phyloP scores from a whole-genome alignment of 306 rosid species.

The Luffa aegyptiaca region DNA sequence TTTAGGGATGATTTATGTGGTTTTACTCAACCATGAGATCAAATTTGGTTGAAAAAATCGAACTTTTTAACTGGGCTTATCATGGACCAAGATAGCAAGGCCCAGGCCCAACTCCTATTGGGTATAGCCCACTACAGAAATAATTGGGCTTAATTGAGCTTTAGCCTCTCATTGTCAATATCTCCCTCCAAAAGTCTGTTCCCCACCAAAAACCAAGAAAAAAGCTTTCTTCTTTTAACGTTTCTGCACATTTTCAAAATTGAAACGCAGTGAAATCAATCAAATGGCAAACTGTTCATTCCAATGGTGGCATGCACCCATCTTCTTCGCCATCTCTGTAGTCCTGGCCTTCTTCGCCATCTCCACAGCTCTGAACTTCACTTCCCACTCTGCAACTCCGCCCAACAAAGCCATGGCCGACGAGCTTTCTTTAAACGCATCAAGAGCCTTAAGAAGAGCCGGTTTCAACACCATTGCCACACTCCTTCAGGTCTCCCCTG shows the following conservation, averaged over 20 bases:
- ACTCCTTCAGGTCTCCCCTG: constrained; percentile 48
- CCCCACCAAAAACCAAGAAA: not conserved
- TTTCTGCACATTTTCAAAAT: not conserved
- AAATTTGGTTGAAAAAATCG: too few species aligned
- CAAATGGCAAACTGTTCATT: constrained; percentile 46
- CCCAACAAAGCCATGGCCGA: constrained; percentile 14
- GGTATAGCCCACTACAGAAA: not conserved
- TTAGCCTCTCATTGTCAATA: not conserved
- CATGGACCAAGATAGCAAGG: not conserved
- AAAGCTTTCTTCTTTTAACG: not conserved
- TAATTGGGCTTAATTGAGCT: not conserved
- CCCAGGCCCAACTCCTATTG: not conserved
- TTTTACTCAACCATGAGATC: not conserved
- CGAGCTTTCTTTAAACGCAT: constrained; percentile 31
- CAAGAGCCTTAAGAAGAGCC: constrained; percentile 35
- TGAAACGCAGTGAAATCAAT: not conserved
- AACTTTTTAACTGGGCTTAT: not conserved
- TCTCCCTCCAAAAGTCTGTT: not conserved
- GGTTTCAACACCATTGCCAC: constrained; percentile 51
- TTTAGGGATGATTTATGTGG: too few species aligned
- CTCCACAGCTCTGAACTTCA: constrained; percentile 25
- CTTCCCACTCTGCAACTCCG: constrained; percentile 19
- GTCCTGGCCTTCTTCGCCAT: constrained; percentile 42
- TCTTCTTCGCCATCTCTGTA: constrained; percentile 26
- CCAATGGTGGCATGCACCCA: constrained; percentile 31